A percentile compares a stretch with the other conserved stretches of the same genome.
These are phyloP conservation scores for Sporothrix pseudoabietina DNA, from an alignment of 2,329 filamentous ascomycete genomes.

Conservation along the genomic window DNA sequence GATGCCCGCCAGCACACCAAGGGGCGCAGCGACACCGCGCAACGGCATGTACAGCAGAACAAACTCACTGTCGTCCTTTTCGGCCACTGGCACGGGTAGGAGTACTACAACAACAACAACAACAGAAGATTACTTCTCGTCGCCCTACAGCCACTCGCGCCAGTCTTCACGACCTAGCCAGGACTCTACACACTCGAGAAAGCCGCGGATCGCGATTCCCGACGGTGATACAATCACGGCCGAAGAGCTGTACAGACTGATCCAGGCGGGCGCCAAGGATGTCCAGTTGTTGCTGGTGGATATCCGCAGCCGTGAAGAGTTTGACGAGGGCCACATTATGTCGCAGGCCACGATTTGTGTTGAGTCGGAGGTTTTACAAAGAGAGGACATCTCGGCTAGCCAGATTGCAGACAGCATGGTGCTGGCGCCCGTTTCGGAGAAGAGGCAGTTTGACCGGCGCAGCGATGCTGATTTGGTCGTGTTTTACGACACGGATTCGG, in stretches of 20 bases:
- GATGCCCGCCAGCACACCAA: slow-evolving; percentile 65
- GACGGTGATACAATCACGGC: slow-evolving; percentile 63
- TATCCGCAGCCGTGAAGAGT: slow-evolving; percentile 75
- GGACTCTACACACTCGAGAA: slow-evolving; percentile 40
- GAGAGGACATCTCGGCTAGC: slow-evolving; percentile 65
- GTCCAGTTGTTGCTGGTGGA: slow-evolving; percentile 81
- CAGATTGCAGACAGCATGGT: slow-evolving; percentile 69
- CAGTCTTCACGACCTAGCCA: slow-evolving; percentile 33
- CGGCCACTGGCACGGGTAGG: slow-evolving; percentile 32
- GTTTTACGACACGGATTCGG: slow-evolving; percentile 77
- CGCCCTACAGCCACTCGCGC: slow-evolving; percentile 34
- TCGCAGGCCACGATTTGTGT: slow-evolving; percentile 83
- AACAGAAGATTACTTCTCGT: slow-evolving; percentile 42
- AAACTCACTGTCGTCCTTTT: slow-evolving; percentile 52
- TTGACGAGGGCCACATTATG: slow-evolving; percentile 87
- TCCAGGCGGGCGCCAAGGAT: slow-evolving; percentile 55
- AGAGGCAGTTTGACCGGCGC: slow-evolving; percentile 69
- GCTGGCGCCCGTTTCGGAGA: slow-evolving; percentile 73
- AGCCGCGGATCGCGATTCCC: slow-evolving; percentile 52
- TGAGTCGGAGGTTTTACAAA: slow-evolving; percentile 73
- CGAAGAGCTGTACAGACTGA: slow-evolving; percentile 69
- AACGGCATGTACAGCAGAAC: slow-evolving; percentile 65
- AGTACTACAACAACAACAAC: slow-evolving; percentile 29
- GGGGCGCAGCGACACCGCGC: slow-evolving; percentile 65
- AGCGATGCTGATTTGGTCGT: slow-evolving; percentile 84